These are phyloP conservation scores for Phaeosphaeria sp. DNA, from an alignment of 2,329 filamentous ascomycete species.

Conservation along the genomic window DNA sequence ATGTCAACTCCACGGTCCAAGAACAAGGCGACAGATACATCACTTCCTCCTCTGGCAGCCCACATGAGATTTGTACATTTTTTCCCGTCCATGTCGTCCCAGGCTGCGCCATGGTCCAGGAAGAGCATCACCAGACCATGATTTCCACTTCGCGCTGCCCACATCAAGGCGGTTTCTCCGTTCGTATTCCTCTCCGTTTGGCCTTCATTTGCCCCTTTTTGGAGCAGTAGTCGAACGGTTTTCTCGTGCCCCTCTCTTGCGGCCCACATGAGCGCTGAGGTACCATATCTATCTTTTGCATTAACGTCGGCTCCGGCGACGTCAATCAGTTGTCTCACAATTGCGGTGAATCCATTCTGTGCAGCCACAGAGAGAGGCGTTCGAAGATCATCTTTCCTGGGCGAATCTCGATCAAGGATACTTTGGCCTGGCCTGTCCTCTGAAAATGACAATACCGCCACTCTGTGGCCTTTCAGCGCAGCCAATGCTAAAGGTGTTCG, in stretches of 20 bases:
- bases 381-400: not conserved
- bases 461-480: not conserved
- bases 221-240: not conserved
- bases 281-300: not conserved
- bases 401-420: not conserved
- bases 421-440: too few species aligned
- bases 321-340: not conserved
- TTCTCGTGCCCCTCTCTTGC: not conserved
- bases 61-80: not conserved
- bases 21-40: not conserved
- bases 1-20: not conserved
- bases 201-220: not conserved
- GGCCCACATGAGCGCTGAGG: not conserved
- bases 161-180: not conserved
- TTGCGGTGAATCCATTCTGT: not conserved
- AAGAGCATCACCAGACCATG: not conserved
- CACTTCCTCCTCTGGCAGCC: not conserved
- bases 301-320: not conserved
- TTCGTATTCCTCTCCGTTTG: not conserved
- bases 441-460: not conserved
- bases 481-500: not conserved
- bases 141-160: not conserved
- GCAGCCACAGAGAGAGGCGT: not conserved
- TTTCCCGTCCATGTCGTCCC: not conserved
- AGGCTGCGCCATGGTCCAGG: not conserved